Evolutionary conservation across 1,284 basidiomycete genomes (phyloP), one percentile per base, ranked within the genome.

Genomic region (Leccinum fuscescens): DNA sequence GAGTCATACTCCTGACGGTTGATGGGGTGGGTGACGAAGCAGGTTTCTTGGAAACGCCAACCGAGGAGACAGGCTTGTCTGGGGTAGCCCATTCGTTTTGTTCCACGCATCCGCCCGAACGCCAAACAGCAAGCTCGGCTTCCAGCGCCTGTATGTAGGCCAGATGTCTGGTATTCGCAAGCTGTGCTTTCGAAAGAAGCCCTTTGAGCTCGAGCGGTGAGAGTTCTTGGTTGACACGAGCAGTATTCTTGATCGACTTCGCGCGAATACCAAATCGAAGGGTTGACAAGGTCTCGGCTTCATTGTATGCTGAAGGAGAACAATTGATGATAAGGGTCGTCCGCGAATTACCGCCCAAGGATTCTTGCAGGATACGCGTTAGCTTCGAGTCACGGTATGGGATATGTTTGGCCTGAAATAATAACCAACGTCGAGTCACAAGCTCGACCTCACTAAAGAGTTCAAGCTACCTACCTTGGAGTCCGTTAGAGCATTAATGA

Each of bases 261-360:
- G 97, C 97, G 63, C 96, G 92, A 76, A 98, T 97, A 84, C 97
- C 97, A 76, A 99, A 99, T 31, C 97, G 91, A 35, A 99, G 85
- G 1, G 97, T 99, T 0, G 91, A 93, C n/a, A 99, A 82, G 1
- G 97, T 99, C 77, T 99, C 97, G 2, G 93, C 82, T 72, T 97
- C 94, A 70, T 99, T 99, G 81, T 94, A 99, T 1, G 92, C 89
- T 1, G 94, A 95, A 12, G 97, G 97, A 24, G 97, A 99, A 73
- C 96, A 98, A 74, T 99, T 99, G 80, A 99, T 98, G 72, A 99
- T 98, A 42, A 99, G 85, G 1, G 97, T 99, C 20, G 97, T 99
- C 48, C 97, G 88, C 35, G 96, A 98, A 78, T 99, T 99, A 73
- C 97, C 97, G 72, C 97, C 97, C 6, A 99, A 85, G 31, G 97